These are phyloP conservation scores for Sonneratia alba DNA, from an alignment of 345 rosid genomes.

Conservation along the genomic window DNA sequence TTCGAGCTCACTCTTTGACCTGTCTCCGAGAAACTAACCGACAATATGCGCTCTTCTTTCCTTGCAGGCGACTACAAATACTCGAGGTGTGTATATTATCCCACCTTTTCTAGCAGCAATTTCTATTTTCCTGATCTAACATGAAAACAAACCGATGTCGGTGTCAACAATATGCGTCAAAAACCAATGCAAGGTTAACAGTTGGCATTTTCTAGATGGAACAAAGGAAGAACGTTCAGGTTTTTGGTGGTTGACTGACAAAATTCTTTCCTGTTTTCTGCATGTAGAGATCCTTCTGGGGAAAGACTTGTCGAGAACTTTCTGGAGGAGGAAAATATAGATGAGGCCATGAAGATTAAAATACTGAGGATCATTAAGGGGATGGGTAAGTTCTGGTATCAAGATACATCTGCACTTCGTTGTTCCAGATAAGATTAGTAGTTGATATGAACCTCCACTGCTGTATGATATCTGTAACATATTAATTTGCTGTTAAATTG, in stretches of 20 bases:
- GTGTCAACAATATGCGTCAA: neutral
- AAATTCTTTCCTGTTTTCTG: neutral
- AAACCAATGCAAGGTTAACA: neutral
- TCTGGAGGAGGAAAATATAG: conserved; percentile 56
- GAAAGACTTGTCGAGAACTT: conserved; percentile 64
- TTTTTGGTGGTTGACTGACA: neutral
- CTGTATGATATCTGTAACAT: conserved; percentile 7
- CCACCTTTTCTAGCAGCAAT: neutral
- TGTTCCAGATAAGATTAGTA: too few species aligned
- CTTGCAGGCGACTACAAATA: conserved; percentile 78
- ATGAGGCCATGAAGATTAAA: conserved; percentile 50
- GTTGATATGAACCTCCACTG: too few species aligned
- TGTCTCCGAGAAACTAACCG: neutral
- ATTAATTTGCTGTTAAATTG: too few species aligned
- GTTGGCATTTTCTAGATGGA: neutral
- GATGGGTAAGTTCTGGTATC: conserved; percentile 36
- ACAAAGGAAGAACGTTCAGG: neutral
- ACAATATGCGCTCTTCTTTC: conserved; percentile 9
- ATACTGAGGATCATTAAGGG: conserved; percentile 54
- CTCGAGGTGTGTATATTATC: conserved; percentile 36
- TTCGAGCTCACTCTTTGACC: neutral
- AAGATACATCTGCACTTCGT: neutral
- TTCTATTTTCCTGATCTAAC: neutral
- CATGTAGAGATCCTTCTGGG: conserved; percentile 52
- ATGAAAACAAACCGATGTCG: neutral